Evolutionary conservation across 352 stramenopile genomes (phyloP).

Genomic region (Globisporangium nodosum): DNA sequence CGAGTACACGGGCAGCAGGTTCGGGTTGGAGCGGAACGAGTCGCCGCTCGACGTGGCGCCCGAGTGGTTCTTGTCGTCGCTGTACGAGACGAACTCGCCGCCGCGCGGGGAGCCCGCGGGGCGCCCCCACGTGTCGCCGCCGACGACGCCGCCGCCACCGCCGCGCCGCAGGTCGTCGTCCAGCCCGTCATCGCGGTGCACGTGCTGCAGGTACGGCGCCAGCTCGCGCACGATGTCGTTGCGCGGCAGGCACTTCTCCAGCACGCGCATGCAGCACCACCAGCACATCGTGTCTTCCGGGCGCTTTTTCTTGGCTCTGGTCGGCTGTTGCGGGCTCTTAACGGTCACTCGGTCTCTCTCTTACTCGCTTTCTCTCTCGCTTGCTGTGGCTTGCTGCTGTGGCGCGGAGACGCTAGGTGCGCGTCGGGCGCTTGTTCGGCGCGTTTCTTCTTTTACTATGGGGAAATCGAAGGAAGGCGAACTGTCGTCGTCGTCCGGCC

Average conservation of each 20-base stretch:
- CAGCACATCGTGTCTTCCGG: conserved; percentile 49
- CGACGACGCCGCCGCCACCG: neutral
- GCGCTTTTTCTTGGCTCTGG: too few species aligned
- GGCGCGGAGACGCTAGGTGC: too few species aligned
- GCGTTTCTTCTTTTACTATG: conserved; percentile 7
- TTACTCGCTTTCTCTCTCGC: neutral
- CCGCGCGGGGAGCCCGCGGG: conserved; percentile 26
- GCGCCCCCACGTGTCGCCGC: conserved; percentile 41
- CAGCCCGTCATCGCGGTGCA: conserved; percentile 61
- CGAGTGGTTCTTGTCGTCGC: conserved; percentile 41
- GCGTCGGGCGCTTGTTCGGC: conserved; percentile 1
- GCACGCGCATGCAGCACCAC: conserved; percentile 86
- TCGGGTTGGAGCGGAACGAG: conserved; percentile 50
- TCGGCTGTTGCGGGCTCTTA: neutral
- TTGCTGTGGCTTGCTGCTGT: too few species aligned
- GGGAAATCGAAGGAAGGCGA: too few species aligned
- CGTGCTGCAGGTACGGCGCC: conserved; percentile 81
- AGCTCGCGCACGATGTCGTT: conserved; percentile 87
- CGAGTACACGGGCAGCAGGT: conserved; percentile 25
- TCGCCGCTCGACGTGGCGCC: conserved; percentile 47
- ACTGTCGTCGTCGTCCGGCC: conserved; percentile 5
- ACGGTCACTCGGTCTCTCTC: neutral
- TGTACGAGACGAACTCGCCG: conserved; percentile 40
- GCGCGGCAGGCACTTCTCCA: conserved; percentile 80
- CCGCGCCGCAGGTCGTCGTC: conserved; percentile 41